These are phyloP conservation scores for Fusarium sp. DNA, from an alignment of 2,329 filamentous ascomycete genomes.

Conservation along the genomic window DNA sequence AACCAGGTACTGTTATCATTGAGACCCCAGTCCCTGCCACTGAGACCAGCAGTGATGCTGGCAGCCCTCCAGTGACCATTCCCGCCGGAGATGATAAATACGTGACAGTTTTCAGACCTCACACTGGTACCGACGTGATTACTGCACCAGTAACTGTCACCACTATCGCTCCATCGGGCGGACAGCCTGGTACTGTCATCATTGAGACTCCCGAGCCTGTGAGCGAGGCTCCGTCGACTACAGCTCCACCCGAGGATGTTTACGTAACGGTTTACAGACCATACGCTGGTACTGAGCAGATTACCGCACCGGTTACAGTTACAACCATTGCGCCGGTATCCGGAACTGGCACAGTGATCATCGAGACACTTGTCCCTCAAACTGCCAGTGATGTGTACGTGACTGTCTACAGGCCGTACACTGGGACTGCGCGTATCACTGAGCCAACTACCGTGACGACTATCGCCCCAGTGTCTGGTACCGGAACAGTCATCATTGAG, in stretches of 20 bases:
- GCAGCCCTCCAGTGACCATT: not conserved
- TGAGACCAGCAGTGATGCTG: not conserved
- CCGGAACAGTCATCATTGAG: constrained; percentile 33
- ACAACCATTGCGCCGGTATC: constrained; percentile 29
- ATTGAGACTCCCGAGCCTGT: constrained; percentile 29
- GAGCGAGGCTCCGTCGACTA: not conserved
- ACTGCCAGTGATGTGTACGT: constrained; percentile 14
- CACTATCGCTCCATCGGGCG: constrained; percentile 14
- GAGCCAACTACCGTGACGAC: constrained; percentile 24
- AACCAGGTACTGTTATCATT: constrained; percentile 27
- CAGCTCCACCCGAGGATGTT: constrained; percentile 1
- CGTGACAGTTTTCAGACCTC: constrained; percentile 35
- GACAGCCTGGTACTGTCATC: constrained; percentile 35
- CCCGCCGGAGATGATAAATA: constrained; percentile 26
- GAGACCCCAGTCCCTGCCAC: constrained; percentile 15
- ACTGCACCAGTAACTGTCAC: constrained; percentile 32
- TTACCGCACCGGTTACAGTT: constrained; percentile 25
- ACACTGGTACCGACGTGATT: constrained; percentile 32
- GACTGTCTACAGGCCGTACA: constrained; percentile 21
- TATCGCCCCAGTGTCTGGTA: constrained; percentile 19
- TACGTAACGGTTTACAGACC: constrained; percentile 33
- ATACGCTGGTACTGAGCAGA: constrained; percentile 22
- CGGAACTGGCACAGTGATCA: constrained; percentile 36
- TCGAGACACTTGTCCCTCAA: constrained; percentile 24
- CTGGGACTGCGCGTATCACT: constrained; percentile 11